A percentile compares a stretch with the other conserved stretches of the same genome.
Conservation (phyloP, 1,284 basidiomycete species). For the Fomes fomentarius region DNA sequence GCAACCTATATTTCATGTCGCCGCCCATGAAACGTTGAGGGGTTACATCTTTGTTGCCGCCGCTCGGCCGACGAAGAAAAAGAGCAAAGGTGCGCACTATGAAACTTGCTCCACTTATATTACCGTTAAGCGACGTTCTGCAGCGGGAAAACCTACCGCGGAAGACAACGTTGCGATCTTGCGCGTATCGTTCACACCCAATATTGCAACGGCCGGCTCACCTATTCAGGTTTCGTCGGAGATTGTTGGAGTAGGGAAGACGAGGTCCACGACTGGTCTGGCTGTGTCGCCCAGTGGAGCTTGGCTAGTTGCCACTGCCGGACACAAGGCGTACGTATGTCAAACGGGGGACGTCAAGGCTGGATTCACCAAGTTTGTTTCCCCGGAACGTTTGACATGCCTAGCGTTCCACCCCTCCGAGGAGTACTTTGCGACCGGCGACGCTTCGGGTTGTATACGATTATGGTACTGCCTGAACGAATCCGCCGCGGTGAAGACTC, state of each 20-base stretch:
- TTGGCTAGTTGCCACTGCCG: constrained; percentile 83
- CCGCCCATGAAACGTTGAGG: constrained; percentile 67
- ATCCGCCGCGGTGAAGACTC: constrained; percentile 49
- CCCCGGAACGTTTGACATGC: constrained; percentile 81
- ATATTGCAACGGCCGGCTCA: constrained; percentile 44
- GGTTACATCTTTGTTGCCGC: constrained; percentile 74
- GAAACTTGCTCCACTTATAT: not conserved
- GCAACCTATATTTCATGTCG: constrained; percentile 76
- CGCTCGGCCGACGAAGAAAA: constrained; percentile 52
- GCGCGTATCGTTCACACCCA: constrained; percentile 60
- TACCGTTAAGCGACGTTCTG: constrained; percentile 5
- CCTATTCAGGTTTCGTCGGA: constrained; percentile 53
- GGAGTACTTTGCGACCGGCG: constrained; percentile 95
- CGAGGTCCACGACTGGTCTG: constrained; percentile 64
- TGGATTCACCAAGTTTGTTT: constrained; percentile 87
- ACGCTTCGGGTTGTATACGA: constrained; percentile 82
- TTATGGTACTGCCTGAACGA: constrained; percentile 92
- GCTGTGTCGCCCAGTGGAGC: constrained; percentile 77
- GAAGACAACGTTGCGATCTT: constrained; percentile 61
- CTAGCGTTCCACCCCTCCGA: constrained; percentile 90
- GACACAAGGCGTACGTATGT: constrained; percentile 84
- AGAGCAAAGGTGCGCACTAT: constrained; percentile 45
- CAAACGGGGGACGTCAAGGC: constrained; percentile 54
- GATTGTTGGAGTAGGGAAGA: constrained; percentile 68
- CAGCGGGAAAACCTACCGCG: constrained; percentile 23